Evolutionary conservation across 768 basidiomycete genomes (phyloP).

Genomic region (Naganishia friedmannii): DNA sequence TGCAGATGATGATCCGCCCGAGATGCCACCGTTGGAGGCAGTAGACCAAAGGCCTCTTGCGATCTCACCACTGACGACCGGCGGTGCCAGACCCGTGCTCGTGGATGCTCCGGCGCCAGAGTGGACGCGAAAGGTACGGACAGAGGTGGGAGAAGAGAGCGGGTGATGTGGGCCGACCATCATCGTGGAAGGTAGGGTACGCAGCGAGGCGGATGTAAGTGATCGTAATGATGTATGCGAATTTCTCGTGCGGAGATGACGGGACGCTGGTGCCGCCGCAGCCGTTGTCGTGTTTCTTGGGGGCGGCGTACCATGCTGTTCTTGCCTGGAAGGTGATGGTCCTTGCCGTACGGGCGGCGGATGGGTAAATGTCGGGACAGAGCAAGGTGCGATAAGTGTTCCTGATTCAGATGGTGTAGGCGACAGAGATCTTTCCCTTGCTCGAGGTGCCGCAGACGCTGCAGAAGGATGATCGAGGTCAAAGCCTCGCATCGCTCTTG

Average conservation of each 20-base stretch:
- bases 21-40: neutral
- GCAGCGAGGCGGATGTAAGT: neutral
- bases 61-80: slow-evolving; percentile 17
- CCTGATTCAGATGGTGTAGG: neutral
- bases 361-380: neutral
- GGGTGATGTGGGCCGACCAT: slow-evolving; percentile 22
- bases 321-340: neutral
- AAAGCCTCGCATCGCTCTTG: neutral
- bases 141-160: slow-evolving; percentile 8
- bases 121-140: neutral
- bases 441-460: neutral
- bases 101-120: neutral
- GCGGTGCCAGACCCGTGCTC: slow-evolving; percentile 3
- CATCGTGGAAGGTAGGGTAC: slow-evolving; percentile 4
- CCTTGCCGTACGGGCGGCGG: neutral
- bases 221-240: slow-evolving; percentile 26
- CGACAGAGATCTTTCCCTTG: neutral
- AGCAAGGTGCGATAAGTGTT: slow-evolving; percentile 7
- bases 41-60: slow-evolving; percentile 15
- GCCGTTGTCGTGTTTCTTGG: neutral
- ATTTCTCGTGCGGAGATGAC: slow-evolving; percentile 25
- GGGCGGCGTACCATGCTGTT: neutral
- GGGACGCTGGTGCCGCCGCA: neutral
- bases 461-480: no score
- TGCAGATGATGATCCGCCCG: neutral